A percentile compares a stretch with the other conserved stretches of the same genome.
Conservation (phyloP, 2,329 filamentous ascomycete genomes). For the Emergomyces pasteurianus region DNA sequence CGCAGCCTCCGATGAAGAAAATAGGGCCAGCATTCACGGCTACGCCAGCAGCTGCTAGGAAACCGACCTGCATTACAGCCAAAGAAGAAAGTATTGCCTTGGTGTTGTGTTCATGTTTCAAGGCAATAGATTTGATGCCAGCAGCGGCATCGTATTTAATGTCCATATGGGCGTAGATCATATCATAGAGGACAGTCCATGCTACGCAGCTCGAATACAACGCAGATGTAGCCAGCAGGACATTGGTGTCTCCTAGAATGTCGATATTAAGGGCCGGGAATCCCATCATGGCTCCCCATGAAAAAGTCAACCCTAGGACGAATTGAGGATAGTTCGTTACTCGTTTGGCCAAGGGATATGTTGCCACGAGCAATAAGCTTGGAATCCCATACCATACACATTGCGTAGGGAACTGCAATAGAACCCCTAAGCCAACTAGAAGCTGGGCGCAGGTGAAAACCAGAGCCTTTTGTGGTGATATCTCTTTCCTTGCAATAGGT, state of each 20-base stretch:
- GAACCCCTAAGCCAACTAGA: conserved; percentile 28
- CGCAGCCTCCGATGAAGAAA: conserved; percentile 47
- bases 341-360: conserved; percentile 42
- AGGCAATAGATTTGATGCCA: conserved; percentile 41
- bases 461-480: conserved; percentile 33
- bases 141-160: conserved; percentile 39
- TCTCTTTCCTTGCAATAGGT: conserved; percentile 41
- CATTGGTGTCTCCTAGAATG: conserved; percentile 27
- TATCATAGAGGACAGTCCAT: conserved; percentile 40
- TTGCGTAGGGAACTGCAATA: conserved; percentile 32
- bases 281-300: conserved; percentile 39
- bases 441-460: conserved; percentile 35
- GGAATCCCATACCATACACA: conserved; percentile 34
- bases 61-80: conserved; percentile 29
- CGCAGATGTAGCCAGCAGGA: conserved; percentile 27
- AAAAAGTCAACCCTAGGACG: conserved; percentile 41
- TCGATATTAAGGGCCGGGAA: conserved; percentile 36
- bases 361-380: conserved; percentile 32
- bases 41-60: conserved; percentile 33
- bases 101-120: conserved; percentile 37
- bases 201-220: conserved; percentile 37
- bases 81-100: conserved; percentile 33
- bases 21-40: conserved; percentile 44
- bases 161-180: conserved; percentile 43
- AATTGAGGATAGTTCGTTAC: conserved; percentile 43